Conservation (phyloP, 2,329 filamentous ascomycete species). For the Arthroderma uncinatum region DNA sequence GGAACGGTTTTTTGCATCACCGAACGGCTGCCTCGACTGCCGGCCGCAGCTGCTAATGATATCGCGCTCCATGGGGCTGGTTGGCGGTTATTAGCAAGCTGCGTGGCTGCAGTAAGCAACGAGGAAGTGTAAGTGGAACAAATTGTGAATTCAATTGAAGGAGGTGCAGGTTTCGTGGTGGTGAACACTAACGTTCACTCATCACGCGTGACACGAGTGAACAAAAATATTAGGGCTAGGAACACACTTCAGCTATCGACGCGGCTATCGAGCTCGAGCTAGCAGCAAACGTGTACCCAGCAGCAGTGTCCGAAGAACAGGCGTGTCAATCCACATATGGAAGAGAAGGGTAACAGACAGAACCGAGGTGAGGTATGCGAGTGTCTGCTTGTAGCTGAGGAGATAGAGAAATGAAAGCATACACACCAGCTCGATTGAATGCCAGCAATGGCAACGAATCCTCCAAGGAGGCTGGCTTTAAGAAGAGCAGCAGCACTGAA, state of each 20-base stretch:
- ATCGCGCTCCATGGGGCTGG: not conserved
- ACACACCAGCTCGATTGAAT: not conserved
- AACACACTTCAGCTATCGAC: not conserved
- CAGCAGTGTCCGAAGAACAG: not conserved
- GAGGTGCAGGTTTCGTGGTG: not conserved
- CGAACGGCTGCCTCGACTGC: conserved; percentile 31
- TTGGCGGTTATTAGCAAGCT: not conserved
- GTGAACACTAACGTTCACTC: not conserved
- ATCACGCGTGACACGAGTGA: not conserved
- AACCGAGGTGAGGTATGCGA: not conserved
- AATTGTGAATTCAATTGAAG: not conserved
- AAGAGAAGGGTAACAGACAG: not conserved
- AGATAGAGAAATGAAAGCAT: not conserved
- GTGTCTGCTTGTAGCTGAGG: not conserved
- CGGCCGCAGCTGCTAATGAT: not conserved
- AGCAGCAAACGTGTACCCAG: not conserved
- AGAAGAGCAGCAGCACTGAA: not conserved
- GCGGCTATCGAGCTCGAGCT: not conserved
- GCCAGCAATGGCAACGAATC: not conserved
- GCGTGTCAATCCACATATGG: not conserved
- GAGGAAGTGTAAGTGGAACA: not conserved
- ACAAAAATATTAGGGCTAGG: not conserved
- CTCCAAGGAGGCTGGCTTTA: not conserved
- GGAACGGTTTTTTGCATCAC: conserved; percentile 40
- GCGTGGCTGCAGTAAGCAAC: not conserved